Percentiles rank a stretch among this genome's conserved stretches.
Conservation (phyloP, 495 filamentous ascomycete genomes). For the Amniculicola lignicola region DNA sequence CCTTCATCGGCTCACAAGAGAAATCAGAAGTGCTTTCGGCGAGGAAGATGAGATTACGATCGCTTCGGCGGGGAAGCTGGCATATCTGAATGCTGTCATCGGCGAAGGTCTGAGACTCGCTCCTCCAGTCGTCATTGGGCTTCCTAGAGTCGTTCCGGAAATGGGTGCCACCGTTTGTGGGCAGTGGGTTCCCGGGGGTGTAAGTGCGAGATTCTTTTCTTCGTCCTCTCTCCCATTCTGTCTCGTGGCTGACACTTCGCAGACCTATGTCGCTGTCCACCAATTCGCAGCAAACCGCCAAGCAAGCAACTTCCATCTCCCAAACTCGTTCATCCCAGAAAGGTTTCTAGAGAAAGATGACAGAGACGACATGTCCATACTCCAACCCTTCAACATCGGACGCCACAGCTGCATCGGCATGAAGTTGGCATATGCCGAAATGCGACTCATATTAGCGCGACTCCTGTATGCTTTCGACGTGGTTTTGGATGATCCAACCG, state of each 20-base stretch:
- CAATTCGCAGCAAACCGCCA: slow-evolving; percentile 21
- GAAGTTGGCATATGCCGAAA: slow-evolving; percentile 24
- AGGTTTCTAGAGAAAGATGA: slow-evolving; percentile 15
- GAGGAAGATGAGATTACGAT: slow-evolving; percentile 17
- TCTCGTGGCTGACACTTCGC: not conserved
- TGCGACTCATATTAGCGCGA: slow-evolving; percentile 18
- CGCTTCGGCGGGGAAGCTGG: slow-evolving; percentile 5
- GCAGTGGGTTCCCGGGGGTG: slow-evolving; percentile 10
- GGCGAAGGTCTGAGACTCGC: slow-evolving; percentile 21
- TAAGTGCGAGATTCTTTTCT: slow-evolving; percentile 8
- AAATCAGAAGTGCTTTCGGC: slow-evolving; percentile 18
- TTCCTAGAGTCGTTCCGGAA: slow-evolving; percentile 8
- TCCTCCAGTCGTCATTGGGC: slow-evolving; percentile 16
- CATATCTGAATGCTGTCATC: slow-evolving; percentile 31
- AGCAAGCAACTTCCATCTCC: slow-evolving; percentile 21
- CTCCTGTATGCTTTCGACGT: slow-evolving; percentile 23
- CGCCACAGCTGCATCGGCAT: slow-evolving; percentile 24
- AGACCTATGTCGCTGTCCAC: slow-evolving; percentile 21
- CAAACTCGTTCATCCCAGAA: slow-evolving; percentile 32
- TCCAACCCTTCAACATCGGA: slow-evolving; percentile 23
- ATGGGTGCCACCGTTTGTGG: slow-evolving; percentile 15
- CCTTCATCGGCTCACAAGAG: slow-evolving; percentile 5
- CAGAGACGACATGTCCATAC: slow-evolving; percentile 19
- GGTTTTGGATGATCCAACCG: not conserved
- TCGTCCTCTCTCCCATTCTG: not conserved